Conservation (phyloP, 2,329 filamentous ascomycete genomes). For the Pseudogymnoascus sp. region DNA sequence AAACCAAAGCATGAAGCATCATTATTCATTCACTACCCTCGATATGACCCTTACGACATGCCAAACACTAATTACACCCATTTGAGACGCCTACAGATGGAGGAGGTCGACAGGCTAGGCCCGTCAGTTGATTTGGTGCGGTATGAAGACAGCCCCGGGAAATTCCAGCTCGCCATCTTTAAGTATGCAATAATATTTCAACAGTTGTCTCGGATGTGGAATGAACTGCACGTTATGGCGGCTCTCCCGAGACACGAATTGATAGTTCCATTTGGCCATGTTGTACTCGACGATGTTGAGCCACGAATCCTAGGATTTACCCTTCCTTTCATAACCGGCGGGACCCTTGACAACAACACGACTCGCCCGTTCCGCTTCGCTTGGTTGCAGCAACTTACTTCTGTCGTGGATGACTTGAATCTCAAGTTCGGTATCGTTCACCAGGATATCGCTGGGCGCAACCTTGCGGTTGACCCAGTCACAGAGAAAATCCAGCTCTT, state of each 20-base stretch:
- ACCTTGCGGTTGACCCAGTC: conserved; percentile 30
- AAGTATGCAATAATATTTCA: background rate
- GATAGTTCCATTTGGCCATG: conserved; percentile 30
- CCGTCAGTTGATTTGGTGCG: background rate
- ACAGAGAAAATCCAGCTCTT: conserved; percentile 32
- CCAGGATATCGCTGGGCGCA: conserved; percentile 33
- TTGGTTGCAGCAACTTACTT: conserved; percentile 32
- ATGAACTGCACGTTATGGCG: conserved; percentile 32
- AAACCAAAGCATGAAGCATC: background rate
- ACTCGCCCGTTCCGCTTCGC: conserved; percentile 29
- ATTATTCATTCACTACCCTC: background rate
- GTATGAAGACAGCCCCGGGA: background rate
- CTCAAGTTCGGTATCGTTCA: conserved; percentile 32
- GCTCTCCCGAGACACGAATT: conserved; percentile 32
- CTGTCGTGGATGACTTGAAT: conserved; percentile 34
- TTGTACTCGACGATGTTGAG: conserved; percentile 31
- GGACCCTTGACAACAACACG: conserved; percentile 26
- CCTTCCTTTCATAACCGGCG: conserved; percentile 29
- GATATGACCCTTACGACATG: background rate
- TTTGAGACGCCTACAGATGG: background rate
- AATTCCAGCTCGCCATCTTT: background rate
- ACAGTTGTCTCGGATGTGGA: conserved; percentile 19
- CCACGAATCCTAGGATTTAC: conserved; percentile 34
- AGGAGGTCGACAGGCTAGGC: background rate
- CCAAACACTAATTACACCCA: background rate